Conservation (phyloP, 2,329 filamentous ascomycete species). For the Bimuria novae-zelandiae region DNA sequence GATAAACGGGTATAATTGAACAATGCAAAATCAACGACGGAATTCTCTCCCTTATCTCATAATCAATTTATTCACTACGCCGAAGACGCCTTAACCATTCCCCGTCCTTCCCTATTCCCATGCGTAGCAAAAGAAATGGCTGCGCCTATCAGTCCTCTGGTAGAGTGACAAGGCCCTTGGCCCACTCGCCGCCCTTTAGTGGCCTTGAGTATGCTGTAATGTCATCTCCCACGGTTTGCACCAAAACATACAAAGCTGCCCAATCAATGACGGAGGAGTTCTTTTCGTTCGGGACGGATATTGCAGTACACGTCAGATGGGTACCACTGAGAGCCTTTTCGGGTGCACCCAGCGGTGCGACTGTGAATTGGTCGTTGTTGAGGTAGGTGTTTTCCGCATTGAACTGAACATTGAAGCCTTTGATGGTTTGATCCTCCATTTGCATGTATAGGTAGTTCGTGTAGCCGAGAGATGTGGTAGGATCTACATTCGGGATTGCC, state of each 20-base stretch:
- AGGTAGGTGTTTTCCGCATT: conserved; percentile 47
- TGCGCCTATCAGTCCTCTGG: conserved; percentile 23
- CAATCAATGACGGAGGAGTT: conserved; percentile 22
- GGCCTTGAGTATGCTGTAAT: conserved; percentile 36
- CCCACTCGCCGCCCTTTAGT: conserved; percentile 35
- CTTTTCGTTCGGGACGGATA: conserved; percentile 30
- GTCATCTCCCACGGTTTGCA: conserved; percentile 35
- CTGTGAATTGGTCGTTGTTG: conserved; percentile 35
- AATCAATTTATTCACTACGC: not conserved
- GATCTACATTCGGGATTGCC: conserved; percentile 44
- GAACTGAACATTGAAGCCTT: conserved; percentile 47
- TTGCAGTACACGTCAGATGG: conserved; percentile 46
- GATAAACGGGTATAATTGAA: too few species aligned
- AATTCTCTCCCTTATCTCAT: not conserved
- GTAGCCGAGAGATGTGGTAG: conserved; percentile 48
- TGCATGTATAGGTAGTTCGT: conserved; percentile 52
- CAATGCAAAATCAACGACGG: not conserved
- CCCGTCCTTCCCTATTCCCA: not conserved
- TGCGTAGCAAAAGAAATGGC: not conserved
- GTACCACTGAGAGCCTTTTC: conserved; percentile 44
- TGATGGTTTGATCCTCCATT: conserved; percentile 40
- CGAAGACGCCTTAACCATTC: conserved; percentile 2
- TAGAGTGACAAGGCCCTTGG: conserved; percentile 27
- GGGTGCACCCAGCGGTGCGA: conserved; percentile 34
- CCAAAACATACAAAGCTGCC: conserved; percentile 41